Base-by-base conservation (phyloP, 108 stramenopile genomes). In the Cyclotella choctawhatcheeana region DNA sequence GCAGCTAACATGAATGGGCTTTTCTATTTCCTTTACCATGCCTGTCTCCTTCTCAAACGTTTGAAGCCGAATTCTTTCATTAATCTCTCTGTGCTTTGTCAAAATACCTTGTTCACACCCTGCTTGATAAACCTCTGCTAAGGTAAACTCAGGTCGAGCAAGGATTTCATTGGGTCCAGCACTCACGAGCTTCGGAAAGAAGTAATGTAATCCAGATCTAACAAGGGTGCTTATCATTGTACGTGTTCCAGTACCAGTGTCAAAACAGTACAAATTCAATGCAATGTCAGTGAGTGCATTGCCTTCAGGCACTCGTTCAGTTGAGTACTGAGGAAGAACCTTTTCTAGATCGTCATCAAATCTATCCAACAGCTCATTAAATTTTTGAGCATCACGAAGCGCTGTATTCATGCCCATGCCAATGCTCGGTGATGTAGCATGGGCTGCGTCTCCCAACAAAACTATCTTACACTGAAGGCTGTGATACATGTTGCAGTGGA, bases 401-500 rank as follows among this genome's bases (percentile, higher is more conserved):
- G 86, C 86, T 1, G 86, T 87, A 40, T 87, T 87, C 86, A 87
- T 87, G 7, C 86, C 86, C 86, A 83, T 82, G 0, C 86, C 86
- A 58, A 87, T 87, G 18, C 51, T 50, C 12, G 86, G 86, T 12
- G 66, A 69, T 0, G 86, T 87, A 6, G 86, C 86, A 44, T 87
- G 86, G 1, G 79, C 86, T 0, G 84, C 84, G 43, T 86, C 86
- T 24, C 86, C 86, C 69, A 84, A 62, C 13, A 86, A 5, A 3
- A 82, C 62, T 51, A 81, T 71, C 37, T 52, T 67, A 20, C 76
- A 58, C 4, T 64, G 60, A 8, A 30, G 7, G 21, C 76, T 78
- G 55, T 69, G 70, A 30, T 86, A 86, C 20, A 60, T 67, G 44
- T 86, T 86, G 64, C 86, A 86, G 35, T 86, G 81, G 5, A 86